These are phyloP conservation scores for Chrysosporium keratinophilum DNA, from an alignment of 2,329 filamentous ascomycete species.

Conservation along the genomic window DNA sequence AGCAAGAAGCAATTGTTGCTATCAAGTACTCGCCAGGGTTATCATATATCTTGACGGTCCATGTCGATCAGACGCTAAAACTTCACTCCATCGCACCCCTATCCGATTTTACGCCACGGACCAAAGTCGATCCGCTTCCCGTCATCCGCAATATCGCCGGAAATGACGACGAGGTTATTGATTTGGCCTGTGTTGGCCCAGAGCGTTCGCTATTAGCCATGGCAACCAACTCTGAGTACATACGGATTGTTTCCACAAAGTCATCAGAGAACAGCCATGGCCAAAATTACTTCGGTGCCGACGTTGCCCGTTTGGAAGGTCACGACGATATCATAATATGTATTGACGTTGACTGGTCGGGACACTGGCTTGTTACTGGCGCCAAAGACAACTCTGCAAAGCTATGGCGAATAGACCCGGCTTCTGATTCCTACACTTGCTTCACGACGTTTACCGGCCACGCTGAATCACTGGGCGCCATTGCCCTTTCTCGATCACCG, in stretches of 20 bases:
- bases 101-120: conserved; percentile 26
- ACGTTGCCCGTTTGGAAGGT: conserved; percentile 74
- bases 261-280: conserved; percentile 29
- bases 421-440: conserved; percentile 64
- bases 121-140: conserved; percentile 48
- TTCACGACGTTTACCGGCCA: conserved; percentile 79
- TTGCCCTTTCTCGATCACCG: conserved; percentile 62
- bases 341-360: conserved; percentile 90
- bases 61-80: conserved; percentile 78
- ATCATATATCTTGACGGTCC: conserved; percentile 66
- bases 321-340: conserved; percentile 95
- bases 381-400: conserved; percentile 94
- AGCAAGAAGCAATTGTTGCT: conserved; percentile 59
- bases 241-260: conserved; percentile 63
- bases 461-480: conserved; percentile 84
- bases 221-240: conserved; percentile 89
- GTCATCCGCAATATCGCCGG: conserved; percentile 74
- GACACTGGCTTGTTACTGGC: conserved; percentile 89
- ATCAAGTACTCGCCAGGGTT: conserved; percentile 56
- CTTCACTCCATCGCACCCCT: conserved; percentile 51
- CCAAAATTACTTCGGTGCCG: conserved; percentile 70
- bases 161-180: conserved; percentile 95
- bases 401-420: conserved; percentile 76
- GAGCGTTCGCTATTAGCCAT: conserved; percentile 75
- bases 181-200: conserved; percentile 73